A percentile compares a stretch with the other conserved stretches of the same genome.
Evolutionary conservation across 306 rosid genomes (phyloP).

Genomic region (Sicyos edulis): DNA sequence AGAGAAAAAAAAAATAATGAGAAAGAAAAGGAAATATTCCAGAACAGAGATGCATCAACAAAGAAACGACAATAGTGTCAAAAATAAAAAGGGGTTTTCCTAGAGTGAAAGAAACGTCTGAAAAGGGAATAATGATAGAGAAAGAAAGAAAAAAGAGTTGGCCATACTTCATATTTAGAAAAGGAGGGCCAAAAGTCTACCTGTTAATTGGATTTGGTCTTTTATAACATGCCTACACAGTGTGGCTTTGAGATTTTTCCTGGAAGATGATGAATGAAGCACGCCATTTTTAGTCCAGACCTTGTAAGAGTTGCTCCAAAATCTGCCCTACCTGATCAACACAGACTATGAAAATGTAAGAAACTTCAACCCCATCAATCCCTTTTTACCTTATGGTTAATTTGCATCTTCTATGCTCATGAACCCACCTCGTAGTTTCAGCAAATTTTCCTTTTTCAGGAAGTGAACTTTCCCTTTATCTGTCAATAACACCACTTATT

Average conservation of each 20-base stretch:
- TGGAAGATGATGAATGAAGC: conserved; percentile 1
- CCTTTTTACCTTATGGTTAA: not conserved
- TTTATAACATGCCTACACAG: not conserved
- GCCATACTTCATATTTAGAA: conserved; percentile 5
- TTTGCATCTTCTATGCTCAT: not conserved
- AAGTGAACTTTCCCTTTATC: conserved; percentile 10
- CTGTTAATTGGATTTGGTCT: conserved; percentile 6
- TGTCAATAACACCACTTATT: not conserved
- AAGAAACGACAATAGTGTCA: conserved; percentile 9
- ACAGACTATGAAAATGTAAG: not conserved
- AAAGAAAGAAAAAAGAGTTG: conserved; percentile 6
- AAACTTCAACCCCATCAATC: conserved; percentile 7
- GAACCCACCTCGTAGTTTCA: not conserved
- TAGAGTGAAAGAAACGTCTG: conserved; percentile 17
- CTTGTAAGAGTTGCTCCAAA: not conserved
- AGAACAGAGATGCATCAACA: conserved; percentile 14
- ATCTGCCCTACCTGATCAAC: conserved; percentile 4
- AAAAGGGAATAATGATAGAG: conserved; percentile 9
- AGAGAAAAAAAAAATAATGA: not conserved
- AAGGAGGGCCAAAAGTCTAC: conserved; percentile 9
- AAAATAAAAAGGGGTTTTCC: not conserved
- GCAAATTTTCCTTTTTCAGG: not conserved
- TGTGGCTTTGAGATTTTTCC: conserved; percentile 1
- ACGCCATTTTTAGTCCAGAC: not conserved
- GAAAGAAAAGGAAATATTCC: conserved; percentile 5